Base-by-base conservation (phyloP, 2,329 filamentous ascomycete genomes). In the Aspergillus sojae region DNA sequence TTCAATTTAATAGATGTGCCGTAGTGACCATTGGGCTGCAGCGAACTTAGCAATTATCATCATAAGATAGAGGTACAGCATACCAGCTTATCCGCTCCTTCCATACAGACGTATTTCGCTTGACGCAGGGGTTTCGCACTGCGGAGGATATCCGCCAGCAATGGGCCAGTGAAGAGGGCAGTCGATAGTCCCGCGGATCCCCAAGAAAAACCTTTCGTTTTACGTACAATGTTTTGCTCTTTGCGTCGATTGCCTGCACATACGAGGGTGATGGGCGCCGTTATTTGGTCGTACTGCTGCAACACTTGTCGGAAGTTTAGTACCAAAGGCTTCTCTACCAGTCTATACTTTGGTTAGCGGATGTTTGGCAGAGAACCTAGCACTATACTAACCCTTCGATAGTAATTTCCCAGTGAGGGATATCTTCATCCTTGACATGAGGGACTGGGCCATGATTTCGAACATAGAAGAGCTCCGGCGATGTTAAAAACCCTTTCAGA, bases 151-250 rank as follows among this genome's bases (percentile, higher is more conserved):
- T 94, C 90, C 1, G 83, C 83, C 77, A 97, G 87, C 46, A 89
- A 81, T 0, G 93, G 90, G 26, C 94, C 94, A 0, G 94, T 97
- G 84, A 92, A 97, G 0, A 97, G 80, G 0, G 93, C 92, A 0
- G 92, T 97, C 0, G 93, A 96, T 6, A 97, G 76, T 28, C 93
- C 94, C 4, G 92, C 93, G 1, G 94, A 84, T 41, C 94, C 94
- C 94, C 94, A 97, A 2, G 93, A 96, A 79, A 97, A 97, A 0
- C 94, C 94, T 71, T 97, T 96, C 1, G 91, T 92, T 77, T 97
- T 97, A 19, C 92, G 86, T 3, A 97, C 91, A 58, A 92, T 84
- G 70, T 97, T 97, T 74, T 97, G 94, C 78, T 97, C 94, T 79
- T 97, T 97, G 36, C 94, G 86, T 63, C 94, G 85, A 76, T 97